Percentiles rank a stretch among this genome's conserved stretches.
Evolutionary conservation across 352 stramenopile genomes (phyloP).

Genomic region (Globisporangium yorkense): DNA sequence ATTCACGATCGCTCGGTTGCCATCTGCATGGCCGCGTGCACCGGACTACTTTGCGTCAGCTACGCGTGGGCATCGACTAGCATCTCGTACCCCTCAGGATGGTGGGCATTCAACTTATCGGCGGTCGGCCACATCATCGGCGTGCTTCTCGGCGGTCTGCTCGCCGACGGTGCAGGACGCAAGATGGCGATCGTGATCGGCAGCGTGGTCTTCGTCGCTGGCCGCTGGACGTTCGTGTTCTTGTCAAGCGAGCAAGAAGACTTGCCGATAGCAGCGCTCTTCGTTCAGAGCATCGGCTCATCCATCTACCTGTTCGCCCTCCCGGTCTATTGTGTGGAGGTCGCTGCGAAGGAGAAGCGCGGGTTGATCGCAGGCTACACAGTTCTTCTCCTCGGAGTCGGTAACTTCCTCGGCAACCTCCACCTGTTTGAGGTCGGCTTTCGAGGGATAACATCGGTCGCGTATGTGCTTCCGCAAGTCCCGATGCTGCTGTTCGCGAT

Average conservation of each 20-base stretch:
- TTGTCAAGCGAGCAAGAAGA: too few species aligned
- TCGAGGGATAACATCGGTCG: not conserved
- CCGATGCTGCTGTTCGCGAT: slow-evolving; percentile 20
- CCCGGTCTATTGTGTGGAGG: slow-evolving; percentile 11
- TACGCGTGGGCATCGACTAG: not conserved
- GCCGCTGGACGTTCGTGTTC: slow-evolving; percentile 7
- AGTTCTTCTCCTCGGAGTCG: slow-evolving; percentile 1
- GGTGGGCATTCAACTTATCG: not conserved
- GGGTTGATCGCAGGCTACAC: slow-evolving; percentile 4
- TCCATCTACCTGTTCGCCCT: slow-evolving; percentile 7
- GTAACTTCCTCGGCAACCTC: not conserved
- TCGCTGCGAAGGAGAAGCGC: slow-evolving; percentile 7
- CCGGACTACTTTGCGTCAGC: slow-evolving; percentile 4
- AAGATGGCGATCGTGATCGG: slow-evolving; percentile 4
- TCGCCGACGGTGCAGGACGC: slow-evolving; percentile 5
- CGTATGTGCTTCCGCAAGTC: slow-evolving; percentile 1
- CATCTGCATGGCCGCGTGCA: slow-evolving; percentile 4
- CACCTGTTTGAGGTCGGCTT: not conserved
- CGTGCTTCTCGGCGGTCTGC: not conserved
- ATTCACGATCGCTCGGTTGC: not conserved
- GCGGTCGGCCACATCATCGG: slow-evolving; percentile 9
- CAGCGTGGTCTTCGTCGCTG: slow-evolving; percentile 1
- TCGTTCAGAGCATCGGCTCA: slow-evolving; percentile 7
- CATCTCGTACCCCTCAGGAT: too few species aligned
- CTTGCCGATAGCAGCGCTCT: not conserved